Conservation (phyloP, 2,329 filamentous ascomycete genomes). For the Alternaria viburni region DNA sequence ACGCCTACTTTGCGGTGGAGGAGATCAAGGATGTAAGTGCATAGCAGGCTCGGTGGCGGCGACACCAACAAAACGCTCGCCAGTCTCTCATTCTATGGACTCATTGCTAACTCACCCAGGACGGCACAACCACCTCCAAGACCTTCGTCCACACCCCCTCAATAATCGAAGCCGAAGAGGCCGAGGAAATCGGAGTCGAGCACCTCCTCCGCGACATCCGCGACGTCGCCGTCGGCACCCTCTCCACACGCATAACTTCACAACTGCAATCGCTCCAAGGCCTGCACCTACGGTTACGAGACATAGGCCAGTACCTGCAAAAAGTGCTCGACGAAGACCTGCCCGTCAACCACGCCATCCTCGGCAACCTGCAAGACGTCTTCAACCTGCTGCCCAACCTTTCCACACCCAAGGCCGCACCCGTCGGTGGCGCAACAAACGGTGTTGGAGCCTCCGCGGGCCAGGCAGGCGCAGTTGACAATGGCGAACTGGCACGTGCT, state of each 20-base stretch:
- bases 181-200: conserved; percentile 98
- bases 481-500: conserved; percentile 87
- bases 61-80: background rate
- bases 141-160: conserved; percentile 99
- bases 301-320: conserved; percentile 93
- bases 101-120: conserved; percentile 60
- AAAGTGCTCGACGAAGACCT: conserved; percentile 93
- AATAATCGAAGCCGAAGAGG: conserved; percentile 98
- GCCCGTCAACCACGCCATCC: conserved; percentile 94
- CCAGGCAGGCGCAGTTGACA: conserved; percentile 59
- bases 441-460: conserved; percentile 60
- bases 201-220: conserved; percentile 97
- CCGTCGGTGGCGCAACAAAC: conserved; percentile 54
- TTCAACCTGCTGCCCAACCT: conserved; percentile 98
- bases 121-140: conserved; percentile 94
- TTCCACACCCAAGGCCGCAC: conserved; percentile 74
- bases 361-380: conserved; percentile 98
- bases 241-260: conserved; percentile 95
- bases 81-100: background rate
- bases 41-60: background rate
- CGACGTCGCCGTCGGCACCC: conserved; percentile 94
- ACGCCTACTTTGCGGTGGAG: conserved; percentile 98
- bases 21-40: conserved; percentile 95
- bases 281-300: conserved; percentile 88
- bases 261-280: conserved; percentile 97